Evolutionary conservation across 345 rosid genomes (phyloP).

Genomic region (Mangifera indica): DNA sequence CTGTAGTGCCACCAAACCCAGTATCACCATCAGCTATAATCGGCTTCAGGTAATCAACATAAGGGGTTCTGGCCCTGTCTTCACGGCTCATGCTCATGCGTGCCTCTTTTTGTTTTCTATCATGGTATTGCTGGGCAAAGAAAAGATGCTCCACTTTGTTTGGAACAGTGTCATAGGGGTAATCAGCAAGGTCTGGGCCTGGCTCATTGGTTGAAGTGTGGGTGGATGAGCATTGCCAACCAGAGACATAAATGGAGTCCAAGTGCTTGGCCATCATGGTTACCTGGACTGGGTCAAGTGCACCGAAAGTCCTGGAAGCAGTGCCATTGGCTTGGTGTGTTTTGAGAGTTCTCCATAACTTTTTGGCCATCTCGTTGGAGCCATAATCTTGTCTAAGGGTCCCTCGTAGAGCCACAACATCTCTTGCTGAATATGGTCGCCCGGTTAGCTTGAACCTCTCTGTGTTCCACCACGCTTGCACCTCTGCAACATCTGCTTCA

Average conservation of each 20-base stretch:
- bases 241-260: slow-evolving; percentile 87
- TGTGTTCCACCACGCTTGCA: slow-evolving; percentile 94
- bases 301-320: slow-evolving; percentile 90
- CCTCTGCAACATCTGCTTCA: slow-evolving; percentile 88
- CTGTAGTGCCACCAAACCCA: slow-evolving; percentile 88
- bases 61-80: slow-evolving; percentile 79
- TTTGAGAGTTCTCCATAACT: slow-evolving; percentile 89
- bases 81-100: slow-evolving; percentile 87
- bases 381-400: slow-evolving; percentile 75
- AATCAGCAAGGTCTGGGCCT: slow-evolving; percentile 97
- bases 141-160: slow-evolving; percentile 95
- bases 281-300: slow-evolving; percentile 92
- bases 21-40: slow-evolving; percentile 98
- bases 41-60: slow-evolving; percentile 86
- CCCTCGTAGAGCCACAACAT: slow-evolving; percentile 85
- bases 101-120: slow-evolving; percentile 87
- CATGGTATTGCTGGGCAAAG: slow-evolving; percentile 93
- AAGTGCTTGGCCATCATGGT: slow-evolving; percentile 96
- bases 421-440: slow-evolving; percentile 80
- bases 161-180: slow-evolving; percentile 92
- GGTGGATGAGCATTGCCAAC: slow-evolving; percentile 99
- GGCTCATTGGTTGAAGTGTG: slow-evolving; percentile 53
- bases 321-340: slow-evolving; percentile 87
- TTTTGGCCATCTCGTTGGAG: slow-evolving; percentile 86
- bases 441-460: slow-evolving; percentile 94